These are phyloP conservation scores for Ophiostoma pallidulum DNA, from an alignment of 2,329 filamentous ascomycete species.

Conservation along the genomic window DNA sequence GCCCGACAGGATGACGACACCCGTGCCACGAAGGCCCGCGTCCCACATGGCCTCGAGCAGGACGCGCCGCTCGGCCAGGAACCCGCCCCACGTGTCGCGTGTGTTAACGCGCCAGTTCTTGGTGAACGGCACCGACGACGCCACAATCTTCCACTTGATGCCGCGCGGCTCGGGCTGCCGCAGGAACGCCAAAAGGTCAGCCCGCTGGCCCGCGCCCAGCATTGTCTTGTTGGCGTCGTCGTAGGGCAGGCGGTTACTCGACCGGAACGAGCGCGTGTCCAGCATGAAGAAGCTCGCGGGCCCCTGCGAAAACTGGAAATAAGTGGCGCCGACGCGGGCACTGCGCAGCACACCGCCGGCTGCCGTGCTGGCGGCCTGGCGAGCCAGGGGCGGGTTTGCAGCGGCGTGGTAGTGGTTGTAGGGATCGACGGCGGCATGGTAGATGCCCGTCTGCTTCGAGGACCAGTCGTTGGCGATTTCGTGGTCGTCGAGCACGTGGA, in stretches of 20 bases:
- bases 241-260: constrained; percentile 50
- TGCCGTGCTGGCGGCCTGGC: constrained; percentile 38
- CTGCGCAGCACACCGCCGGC: constrained; percentile 24
- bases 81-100: constrained; percentile 90
- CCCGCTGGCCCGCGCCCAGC: constrained; percentile 70
- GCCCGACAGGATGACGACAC: constrained; percentile 76
- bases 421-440: constrained; percentile 68
- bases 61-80: constrained; percentile 65
- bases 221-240: constrained; percentile 68
- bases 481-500: constrained; percentile 93
- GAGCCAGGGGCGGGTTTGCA: constrained; percentile 67
- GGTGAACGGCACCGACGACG: constrained; percentile 87
- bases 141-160: constrained; percentile 87
- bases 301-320: constrained; percentile 82
- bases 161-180: constrained; percentile 60
- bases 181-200: constrained; percentile 71
- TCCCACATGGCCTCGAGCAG: constrained; percentile 92
- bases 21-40: constrained; percentile 58
- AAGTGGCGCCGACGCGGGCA: constrained; percentile 46
- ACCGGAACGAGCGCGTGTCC: constrained; percentile 83
- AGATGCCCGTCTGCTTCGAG: constrained; percentile 70
- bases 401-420: constrained; percentile 79
- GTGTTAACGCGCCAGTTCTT: constrained; percentile 93
- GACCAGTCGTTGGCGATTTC: constrained; percentile 95
- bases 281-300: constrained; percentile 92